Evolutionary conservation across 2,329 filamentous ascomycete species (phyloP).

Genomic region (Biscogniauxia marginata): DNA sequence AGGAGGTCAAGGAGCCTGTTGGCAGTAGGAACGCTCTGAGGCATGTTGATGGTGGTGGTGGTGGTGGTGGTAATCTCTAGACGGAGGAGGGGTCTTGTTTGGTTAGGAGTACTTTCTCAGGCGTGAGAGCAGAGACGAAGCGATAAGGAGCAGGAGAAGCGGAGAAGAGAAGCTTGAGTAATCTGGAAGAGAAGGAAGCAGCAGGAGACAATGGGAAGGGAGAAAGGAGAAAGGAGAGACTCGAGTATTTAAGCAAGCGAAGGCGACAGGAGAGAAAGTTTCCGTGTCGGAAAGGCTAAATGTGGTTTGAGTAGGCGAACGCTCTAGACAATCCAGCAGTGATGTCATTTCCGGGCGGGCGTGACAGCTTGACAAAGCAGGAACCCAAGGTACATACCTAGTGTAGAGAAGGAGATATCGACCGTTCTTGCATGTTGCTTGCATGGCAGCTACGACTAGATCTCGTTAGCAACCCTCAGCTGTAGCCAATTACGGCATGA

Average conservation of each 20-base stretch:
- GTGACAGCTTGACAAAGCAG: no score
- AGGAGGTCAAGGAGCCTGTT: slow-evolving; percentile 64
- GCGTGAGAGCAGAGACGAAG: no score
- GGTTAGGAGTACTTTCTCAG: no score
- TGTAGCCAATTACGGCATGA: neutral
- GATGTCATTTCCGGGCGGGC: no score
- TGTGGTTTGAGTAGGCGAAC: neutral
- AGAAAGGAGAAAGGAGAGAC: neutral
- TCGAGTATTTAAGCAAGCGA: neutral
- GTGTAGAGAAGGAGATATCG: no score
- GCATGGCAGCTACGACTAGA: neutral
- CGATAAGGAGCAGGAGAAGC: neutral
- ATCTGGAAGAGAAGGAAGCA: neutral
- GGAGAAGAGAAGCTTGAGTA: neutral
- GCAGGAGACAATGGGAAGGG: no score
- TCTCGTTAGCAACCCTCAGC: neutral
- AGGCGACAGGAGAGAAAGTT: neutral
- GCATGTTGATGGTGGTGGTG: slow-evolving; percentile 43
- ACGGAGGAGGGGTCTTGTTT: no score
- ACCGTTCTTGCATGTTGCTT: neutral
- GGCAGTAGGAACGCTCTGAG: slow-evolving; percentile 56
- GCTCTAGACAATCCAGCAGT: no score
- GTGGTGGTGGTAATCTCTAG: neutral
- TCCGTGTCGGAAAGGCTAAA: neutral
- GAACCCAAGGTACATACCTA: no score